These are phyloP conservation scores for Collybia nuda DNA, from an alignment of 768 basidiomycete species.

Conservation along the genomic window DNA sequence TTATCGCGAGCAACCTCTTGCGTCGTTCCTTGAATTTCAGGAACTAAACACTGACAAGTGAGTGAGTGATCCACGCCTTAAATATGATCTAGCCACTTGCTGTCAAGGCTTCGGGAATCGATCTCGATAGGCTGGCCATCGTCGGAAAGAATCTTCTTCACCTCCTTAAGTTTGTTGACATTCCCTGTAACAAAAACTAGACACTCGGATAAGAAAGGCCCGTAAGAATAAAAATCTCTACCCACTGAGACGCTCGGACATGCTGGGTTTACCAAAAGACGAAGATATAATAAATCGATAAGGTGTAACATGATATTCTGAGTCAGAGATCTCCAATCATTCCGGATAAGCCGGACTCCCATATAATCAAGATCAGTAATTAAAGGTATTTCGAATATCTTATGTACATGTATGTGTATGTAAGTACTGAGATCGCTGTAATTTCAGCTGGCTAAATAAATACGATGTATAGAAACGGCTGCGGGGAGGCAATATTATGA, in stretches of 20 bases:
- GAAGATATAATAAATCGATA: too few relatives aligned
- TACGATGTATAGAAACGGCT: too few relatives aligned
- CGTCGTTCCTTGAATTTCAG: constrained; percentile 92
- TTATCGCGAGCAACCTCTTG: constrained; percentile 88
- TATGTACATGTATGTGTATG: too few relatives aligned
- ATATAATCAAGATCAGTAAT: too few relatives aligned
- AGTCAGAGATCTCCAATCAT: too few relatives aligned
- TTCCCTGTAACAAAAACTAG: constrained; percentile 95
- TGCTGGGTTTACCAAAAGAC: neutral
- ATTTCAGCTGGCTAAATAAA: too few relatives aligned
- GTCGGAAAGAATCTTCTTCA: constrained; percentile 74
- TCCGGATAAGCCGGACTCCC: too few relatives aligned
- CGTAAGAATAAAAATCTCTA: neutral
- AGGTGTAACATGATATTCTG: too few relatives aligned
- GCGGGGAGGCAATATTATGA: too few relatives aligned
- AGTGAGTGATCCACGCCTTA: neutral
- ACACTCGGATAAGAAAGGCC: neutral
- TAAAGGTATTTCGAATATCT: too few relatives aligned
- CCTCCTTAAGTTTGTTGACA: constrained; percentile 88
- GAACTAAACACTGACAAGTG: constrained; percentile 50
- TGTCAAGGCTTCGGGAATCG: constrained; percentile 75
- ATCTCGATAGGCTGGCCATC: constrained; percentile 70
- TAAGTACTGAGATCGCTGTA: too few relatives aligned
- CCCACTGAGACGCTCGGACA: constrained; percentile 20
- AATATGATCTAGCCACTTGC: constrained; percentile 43